A percentile compares a stretch with the other conserved stretches of the same genome.
Evolutionary conservation across 2,329 filamentous ascomycete species (phyloP).

Genomic region (Penicillium sp.): DNA sequence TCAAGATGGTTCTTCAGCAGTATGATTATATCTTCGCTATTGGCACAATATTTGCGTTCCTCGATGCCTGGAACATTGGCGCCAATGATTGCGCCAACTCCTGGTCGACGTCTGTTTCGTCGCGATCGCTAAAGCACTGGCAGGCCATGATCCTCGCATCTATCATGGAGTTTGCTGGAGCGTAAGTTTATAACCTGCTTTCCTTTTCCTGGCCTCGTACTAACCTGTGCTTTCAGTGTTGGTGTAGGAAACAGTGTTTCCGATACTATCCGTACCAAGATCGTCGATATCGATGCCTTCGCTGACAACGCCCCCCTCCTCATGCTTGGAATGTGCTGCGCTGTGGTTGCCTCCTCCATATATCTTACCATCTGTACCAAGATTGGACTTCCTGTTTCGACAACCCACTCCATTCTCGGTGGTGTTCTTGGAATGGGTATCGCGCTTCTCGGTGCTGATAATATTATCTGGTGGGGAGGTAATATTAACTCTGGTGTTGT

Average conservation of each 20-base stretch:
- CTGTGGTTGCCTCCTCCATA: background rate
- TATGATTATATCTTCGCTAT: background rate
- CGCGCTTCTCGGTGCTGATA: background rate
- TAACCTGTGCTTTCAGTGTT: background rate
- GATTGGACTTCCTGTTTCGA: background rate
- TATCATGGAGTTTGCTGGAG: conserved; percentile 1
- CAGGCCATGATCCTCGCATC: background rate
- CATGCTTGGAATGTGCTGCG: background rate
- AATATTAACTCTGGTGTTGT: background rate
- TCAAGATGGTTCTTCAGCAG: background rate
- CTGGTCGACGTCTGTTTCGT: background rate
- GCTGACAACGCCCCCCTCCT: background rate
- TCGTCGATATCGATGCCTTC: background rate
- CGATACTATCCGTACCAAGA: background rate
- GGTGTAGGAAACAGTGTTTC: background rate
- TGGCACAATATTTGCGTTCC: background rate
- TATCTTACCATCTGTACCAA: background rate
- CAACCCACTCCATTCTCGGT: background rate
- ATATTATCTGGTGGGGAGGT: background rate
- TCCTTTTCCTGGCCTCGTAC: background rate
- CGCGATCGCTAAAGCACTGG: background rate
- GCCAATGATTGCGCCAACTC: conserved; percentile 1
- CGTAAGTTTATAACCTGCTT: background rate
- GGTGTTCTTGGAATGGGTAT: background rate
- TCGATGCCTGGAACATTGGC: background rate